A percentile compares a stretch with the other conserved stretches of the same genome.
Conservation (phyloP, 2,329 filamentous ascomycete species). For the Xylogone sp. region DNA sequence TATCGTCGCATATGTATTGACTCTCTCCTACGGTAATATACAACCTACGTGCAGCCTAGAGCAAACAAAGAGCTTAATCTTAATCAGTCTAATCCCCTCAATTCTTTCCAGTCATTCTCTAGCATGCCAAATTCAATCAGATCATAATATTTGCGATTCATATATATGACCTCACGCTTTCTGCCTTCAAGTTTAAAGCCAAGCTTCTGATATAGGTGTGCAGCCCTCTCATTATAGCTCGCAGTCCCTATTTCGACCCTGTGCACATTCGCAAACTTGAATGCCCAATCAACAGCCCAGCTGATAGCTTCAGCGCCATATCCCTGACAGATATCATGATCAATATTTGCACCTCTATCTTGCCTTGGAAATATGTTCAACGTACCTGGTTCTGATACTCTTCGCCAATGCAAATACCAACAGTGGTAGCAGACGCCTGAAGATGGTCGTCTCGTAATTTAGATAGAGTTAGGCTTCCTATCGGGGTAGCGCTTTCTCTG, state of each 20-base stretch:
- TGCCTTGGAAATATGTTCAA: not conserved
- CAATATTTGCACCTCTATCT: not conserved
- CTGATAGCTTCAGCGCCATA: constrained; percentile 44
- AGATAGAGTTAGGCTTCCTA: constrained; percentile 4
- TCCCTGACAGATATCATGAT: constrained; percentile 22
- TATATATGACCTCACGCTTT: constrained; percentile 37
- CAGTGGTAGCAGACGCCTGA: constrained; percentile 5
- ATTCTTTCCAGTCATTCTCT: constrained; percentile 33
- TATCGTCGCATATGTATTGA: no score
- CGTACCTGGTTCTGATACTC: constrained; percentile 26
- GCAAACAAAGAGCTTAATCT: not conserved
- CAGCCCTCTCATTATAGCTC: constrained; percentile 38
- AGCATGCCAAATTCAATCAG: constrained; percentile 32
- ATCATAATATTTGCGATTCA: constrained; percentile 36
- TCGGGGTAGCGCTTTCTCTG: constrained; percentile 1
- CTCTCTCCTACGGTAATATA: no score
- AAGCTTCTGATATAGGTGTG: constrained; percentile 38
- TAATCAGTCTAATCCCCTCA: not conserved
- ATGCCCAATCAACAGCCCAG: constrained; percentile 45
- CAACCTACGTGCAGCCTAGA: no score
- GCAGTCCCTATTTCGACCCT: constrained; percentile 36
- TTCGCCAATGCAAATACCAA: constrained; percentile 34
- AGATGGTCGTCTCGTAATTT: not conserved
- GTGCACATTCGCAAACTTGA: constrained; percentile 40
- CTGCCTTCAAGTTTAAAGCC: constrained; percentile 43